Percentiles rank a stretch among this genome's conserved stretches.
phyloP scores from a whole-genome alignment of 83 land plant species.

The Isoetes engelmannii region DNA sequence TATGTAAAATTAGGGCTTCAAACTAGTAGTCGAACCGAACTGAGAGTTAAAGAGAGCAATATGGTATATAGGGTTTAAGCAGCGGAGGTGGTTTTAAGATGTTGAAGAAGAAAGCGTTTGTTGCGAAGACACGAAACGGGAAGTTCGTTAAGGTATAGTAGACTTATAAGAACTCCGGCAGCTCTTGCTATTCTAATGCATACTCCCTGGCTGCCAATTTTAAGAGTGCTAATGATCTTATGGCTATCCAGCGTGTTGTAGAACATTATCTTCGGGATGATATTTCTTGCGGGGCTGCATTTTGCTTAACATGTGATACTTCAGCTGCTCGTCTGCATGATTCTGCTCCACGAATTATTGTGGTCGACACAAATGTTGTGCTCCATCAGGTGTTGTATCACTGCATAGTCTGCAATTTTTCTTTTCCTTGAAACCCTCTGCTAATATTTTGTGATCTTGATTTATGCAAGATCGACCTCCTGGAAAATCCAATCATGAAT shows the following conservation, averaged over 20 bases:
- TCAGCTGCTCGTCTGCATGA: constrained; percentile 43
- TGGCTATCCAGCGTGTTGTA: constrained; percentile 52
- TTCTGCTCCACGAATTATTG: constrained; percentile 41
- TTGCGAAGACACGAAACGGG: constrained; percentile 49
- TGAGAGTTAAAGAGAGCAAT: too few species aligned
- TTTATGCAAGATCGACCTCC: constrained; percentile 70
- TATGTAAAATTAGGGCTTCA: too few species aligned
- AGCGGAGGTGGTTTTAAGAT: constrained; percentile 17
- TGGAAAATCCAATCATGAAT: constrained; percentile 71
- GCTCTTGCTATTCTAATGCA: neutral
- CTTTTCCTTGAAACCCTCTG: neutral
- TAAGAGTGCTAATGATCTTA: neutral
- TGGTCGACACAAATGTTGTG: constrained; percentile 88
- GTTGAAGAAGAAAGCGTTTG: constrained; percentile 67
- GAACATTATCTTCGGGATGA: constrained; percentile 90
- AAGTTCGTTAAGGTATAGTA: constrained; percentile 36
- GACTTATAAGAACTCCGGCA: neutral
- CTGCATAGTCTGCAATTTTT: neutral
- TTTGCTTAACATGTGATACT: constrained; percentile 53
- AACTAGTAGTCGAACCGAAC: too few species aligned
- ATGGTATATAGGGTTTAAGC: neutral
- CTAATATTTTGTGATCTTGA: neutral
- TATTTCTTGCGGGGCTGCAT: constrained; percentile 68
- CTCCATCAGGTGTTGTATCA: constrained; percentile 54
- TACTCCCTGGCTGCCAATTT: neutral